A percentile compares a stretch with the other conserved stretches of the same genome.
phyloP scores from a whole-genome alignment of 2,329 filamentous ascomycete species.

The Neopestalotiopsis rosae region DNA sequence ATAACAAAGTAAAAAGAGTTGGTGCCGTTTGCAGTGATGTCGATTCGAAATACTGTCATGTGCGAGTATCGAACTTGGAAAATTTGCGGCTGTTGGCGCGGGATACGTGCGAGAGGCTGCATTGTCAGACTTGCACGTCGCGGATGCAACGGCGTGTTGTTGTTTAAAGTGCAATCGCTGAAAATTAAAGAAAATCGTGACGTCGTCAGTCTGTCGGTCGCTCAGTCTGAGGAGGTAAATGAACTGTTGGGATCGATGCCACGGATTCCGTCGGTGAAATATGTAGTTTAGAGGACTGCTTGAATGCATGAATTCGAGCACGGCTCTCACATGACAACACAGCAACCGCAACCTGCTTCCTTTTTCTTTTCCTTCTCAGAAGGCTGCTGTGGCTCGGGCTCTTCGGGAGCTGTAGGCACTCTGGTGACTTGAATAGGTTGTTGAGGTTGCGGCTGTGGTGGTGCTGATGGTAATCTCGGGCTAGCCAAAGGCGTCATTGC shows the following conservation, averaged over 20 bases:
- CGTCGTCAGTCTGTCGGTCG: constrained; percentile 13
- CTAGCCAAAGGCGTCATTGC: constrained; percentile 47
- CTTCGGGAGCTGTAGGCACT: constrained; percentile 59
- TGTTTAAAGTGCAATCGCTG: neutral
- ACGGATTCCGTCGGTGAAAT: neutral
- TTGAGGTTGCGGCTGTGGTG: constrained; percentile 43
- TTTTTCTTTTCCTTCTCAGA: constrained; percentile 52
- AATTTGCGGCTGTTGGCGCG: neutral
- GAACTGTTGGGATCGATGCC: neutral
- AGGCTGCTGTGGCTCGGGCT: constrained; percentile 39
- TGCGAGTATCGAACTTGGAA: neutral
- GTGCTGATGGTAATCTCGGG: constrained; percentile 50
- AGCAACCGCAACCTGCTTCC: constrained; percentile 70
- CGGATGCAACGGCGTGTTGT: neutral
- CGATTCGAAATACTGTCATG: neutral
- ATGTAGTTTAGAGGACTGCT: neutral
- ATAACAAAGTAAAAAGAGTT: neutral
- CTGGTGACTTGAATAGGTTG: constrained; percentile 47
- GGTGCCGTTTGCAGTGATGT: neutral
- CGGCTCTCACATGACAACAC: constrained; percentile 72
- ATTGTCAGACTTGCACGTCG: neutral
- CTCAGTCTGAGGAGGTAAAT: neutral
- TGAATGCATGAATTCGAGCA: neutral
- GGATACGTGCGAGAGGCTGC: neutral
- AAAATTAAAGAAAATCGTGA: constrained; percentile 16